Percentiles rank a stretch among this genome's conserved stretches.
phyloP scores from a whole-genome alignment of 2,329 filamentous ascomycete species.

The Colletotrichum nymphaeae region DNA sequence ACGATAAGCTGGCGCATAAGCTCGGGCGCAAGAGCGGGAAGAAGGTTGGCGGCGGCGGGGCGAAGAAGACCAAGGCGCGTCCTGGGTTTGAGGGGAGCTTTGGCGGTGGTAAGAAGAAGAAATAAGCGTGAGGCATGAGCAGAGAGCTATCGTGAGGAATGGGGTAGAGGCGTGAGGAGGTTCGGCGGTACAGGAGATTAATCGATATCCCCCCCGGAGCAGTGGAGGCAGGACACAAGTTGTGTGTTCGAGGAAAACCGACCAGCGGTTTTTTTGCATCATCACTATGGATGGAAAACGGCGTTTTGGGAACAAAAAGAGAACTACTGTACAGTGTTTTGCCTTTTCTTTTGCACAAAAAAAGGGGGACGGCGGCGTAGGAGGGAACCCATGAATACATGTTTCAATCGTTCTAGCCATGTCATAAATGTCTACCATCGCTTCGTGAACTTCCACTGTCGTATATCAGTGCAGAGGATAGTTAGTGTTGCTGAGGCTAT shows the following conservation, averaged over 20 bases:
- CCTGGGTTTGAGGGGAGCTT: constrained; percentile 79
- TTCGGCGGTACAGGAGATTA: not conserved
- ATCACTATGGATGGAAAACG: constrained; percentile 17
- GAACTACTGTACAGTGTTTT: not conserved
- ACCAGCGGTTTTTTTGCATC: constrained; percentile 9
- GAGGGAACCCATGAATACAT: constrained; percentile 32
- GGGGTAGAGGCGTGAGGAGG: not conserved
- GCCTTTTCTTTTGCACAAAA: not conserved
- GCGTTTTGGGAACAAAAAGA: constrained; percentile 17
- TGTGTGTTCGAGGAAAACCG: not conserved
- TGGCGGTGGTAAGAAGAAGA: constrained; percentile 63
- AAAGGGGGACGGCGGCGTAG: constrained; percentile 30
- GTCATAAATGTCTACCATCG: not conserved
- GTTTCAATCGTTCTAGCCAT: constrained; percentile 32
- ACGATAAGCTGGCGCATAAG: constrained; percentile 74
- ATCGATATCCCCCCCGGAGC: constrained; percentile 25
- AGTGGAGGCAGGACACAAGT: not conserved
- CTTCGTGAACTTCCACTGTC: not conserved
- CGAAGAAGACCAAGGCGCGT: constrained; percentile 59
- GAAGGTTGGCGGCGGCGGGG: constrained; percentile 51
- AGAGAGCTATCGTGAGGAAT: not conserved
- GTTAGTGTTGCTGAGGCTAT: too few relatives aligned
- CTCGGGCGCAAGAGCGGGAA: constrained; percentile 65
- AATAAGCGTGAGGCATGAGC: not conserved
- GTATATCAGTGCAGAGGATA: not conserved